Percentiles rank a stretch among this genome's conserved stretches.
phyloP scores from a whole-genome alignment of 139 green algal species.

The Chlamydomonas sp. region DNA sequence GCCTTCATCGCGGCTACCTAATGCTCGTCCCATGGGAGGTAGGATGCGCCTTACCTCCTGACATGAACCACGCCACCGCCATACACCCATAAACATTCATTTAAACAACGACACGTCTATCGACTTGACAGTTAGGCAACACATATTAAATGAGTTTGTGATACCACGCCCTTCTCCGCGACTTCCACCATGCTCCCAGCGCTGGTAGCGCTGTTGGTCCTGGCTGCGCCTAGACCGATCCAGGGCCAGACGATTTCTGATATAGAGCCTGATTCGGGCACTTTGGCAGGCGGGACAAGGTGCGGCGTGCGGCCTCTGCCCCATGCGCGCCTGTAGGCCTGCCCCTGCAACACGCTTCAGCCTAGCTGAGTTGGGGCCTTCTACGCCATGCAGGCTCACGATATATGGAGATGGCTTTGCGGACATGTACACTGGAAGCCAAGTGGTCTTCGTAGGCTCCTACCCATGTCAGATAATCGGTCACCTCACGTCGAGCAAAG shows the following conservation, averaged over 20 bases:
- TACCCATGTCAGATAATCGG: conserved; percentile 40
- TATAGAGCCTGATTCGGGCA: neutral
- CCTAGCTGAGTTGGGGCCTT: no score
- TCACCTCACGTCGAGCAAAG: conserved; percentile 21
- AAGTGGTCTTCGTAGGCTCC: conserved; percentile 19
- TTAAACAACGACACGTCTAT: no score
- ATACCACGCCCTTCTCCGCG: neutral
- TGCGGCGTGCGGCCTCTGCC: neutral
- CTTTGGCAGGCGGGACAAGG: conserved; percentile 6
- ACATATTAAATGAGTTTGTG: no score
- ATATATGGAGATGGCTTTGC: conserved; percentile 35
- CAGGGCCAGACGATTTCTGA: neutral
- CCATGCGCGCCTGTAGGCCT: neutral
- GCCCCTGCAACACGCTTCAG: neutral
- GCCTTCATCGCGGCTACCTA: no score
- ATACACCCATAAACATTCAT: no score
- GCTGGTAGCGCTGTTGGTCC: neutral
- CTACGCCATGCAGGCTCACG: conserved; percentile 3
- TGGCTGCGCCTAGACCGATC: neutral
- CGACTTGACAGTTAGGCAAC: no score
- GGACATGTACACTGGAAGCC: conserved; percentile 4
- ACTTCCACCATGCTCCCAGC: neutral
- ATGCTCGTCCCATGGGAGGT: no score
- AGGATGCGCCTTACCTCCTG: no score
- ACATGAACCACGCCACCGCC: no score